Percentiles rank a stretch among this genome's conserved stretches.
Evolutionary conservation across 768 basidiomycete genomes (phyloP).

Genomic region (Cystofilobasidium capitatum): DNA sequence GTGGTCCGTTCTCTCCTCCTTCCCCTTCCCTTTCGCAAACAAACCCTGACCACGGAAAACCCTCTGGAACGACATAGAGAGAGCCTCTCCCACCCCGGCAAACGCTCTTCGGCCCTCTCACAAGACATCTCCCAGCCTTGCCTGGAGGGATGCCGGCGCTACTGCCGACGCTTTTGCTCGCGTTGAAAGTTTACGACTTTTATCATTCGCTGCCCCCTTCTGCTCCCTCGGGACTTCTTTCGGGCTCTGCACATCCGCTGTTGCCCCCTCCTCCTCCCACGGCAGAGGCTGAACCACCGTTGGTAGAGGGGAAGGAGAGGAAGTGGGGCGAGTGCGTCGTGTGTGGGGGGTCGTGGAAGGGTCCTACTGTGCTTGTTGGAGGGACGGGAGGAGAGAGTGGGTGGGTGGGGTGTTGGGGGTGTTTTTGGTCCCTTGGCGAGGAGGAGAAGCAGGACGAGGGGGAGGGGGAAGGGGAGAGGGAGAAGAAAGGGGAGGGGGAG

Average conservation of each 20-base stretch:
- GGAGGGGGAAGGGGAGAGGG: not conserved
- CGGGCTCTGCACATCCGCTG: constrained; percentile 62
- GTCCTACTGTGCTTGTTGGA: not conserved
- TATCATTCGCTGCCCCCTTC: constrained; percentile 73
- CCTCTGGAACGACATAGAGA: constrained; percentile 7
- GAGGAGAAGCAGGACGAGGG: not conserved
- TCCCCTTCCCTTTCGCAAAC: not conserved
- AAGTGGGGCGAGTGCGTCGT: not conserved
- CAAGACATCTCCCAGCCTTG: constrained; percentile 39
- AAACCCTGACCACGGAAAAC: not conserved
- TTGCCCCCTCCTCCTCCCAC: constrained; percentile 35
- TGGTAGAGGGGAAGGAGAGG: not conserved
- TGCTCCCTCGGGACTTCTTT: constrained; percentile 61
- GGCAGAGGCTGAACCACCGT: constrained; percentile 1
- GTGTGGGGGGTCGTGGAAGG: not conserved
- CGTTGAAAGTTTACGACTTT: constrained; percentile 95
- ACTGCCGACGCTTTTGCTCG: constrained; percentile 82
- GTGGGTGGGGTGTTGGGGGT: constrained; percentile 3
- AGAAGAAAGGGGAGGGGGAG: not conserved
- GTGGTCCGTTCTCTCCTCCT: constrained; percentile 49
- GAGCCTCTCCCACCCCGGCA: constrained; percentile 44
- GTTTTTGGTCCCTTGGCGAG: not conserved
- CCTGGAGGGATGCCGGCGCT: constrained; percentile 50
- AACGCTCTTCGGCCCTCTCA: constrained; percentile 53
- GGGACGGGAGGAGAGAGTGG: not conserved